Conservation (phyloP, 371 early-diverging fungal species). For the Actinomortierella wolfii region DNA sequence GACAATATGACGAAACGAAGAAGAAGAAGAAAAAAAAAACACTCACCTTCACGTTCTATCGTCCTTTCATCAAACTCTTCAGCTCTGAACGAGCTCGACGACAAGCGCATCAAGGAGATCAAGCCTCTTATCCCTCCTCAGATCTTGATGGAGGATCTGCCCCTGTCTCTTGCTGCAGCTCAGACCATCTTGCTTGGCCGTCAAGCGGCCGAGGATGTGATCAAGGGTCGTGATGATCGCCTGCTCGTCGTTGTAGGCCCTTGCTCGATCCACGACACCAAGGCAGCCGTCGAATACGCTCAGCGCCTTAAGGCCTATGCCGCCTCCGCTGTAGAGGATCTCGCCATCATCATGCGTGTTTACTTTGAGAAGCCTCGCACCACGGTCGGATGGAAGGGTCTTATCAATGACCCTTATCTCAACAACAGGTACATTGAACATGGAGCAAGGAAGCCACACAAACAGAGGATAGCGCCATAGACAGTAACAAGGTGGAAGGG, state of each 20-base stretch:
- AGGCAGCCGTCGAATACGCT: slow-evolving; percentile 85
- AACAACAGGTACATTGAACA: slow-evolving; percentile 73
- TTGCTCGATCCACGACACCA: slow-evolving; percentile 90
- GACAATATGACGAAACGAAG: neutral
- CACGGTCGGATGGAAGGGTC: slow-evolving; percentile 94
- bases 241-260: slow-evolving; percentile 91
- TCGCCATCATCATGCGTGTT: slow-evolving; percentile 87
- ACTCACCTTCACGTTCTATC: neutral
- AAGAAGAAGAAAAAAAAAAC: neutral
- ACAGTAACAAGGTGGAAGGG: neutral
- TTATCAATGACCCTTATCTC: slow-evolving; percentile 90
- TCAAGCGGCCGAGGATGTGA: slow-evolving; percentile 66
- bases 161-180: slow-evolving; percentile 57
- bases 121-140: slow-evolving; percentile 94
- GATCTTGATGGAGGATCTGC: slow-evolving; percentile 91
- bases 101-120: slow-evolving; percentile 87
- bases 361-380: slow-evolving; percentile 97
- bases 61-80: slow-evolving; percentile 6
- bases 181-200: slow-evolving; percentile 64
- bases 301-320: slow-evolving; percentile 63
- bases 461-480: neutral
- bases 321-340: slow-evolving; percentile 60
- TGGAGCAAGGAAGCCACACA: too few species aligned
- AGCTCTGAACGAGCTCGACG: slow-evolving; percentile 93
- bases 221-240: slow-evolving; percentile 84